phyloP scores from a whole-genome alignment of 345 rosid genomes.

The Hibiscus syriacus region DNA sequence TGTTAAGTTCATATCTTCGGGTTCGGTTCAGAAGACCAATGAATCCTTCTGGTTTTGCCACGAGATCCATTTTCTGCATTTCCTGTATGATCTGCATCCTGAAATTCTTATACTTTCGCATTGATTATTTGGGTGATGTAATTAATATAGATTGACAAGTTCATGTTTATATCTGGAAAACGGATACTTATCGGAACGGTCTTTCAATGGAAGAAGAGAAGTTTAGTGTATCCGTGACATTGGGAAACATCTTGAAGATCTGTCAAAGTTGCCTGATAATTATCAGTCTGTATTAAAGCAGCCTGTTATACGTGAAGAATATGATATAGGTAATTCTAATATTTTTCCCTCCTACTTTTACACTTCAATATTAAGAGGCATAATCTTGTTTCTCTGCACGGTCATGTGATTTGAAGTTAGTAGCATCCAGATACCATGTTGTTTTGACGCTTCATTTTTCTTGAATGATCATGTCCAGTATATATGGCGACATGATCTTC shows the following conservation, averaged over 20 bases:
- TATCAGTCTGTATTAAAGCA: constrained; percentile 66
- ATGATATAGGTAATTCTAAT: constrained; percentile 68
- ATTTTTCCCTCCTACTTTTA: neutral
- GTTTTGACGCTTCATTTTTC: no score
- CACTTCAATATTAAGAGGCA: neutral
- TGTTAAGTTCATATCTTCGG: constrained; percentile 82
- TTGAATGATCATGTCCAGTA: no score
- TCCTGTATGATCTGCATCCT: neutral
- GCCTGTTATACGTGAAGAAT: constrained; percentile 61
- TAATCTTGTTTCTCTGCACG: neutral
- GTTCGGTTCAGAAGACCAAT: constrained; percentile 48
- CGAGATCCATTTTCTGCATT: no score
- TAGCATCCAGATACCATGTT: no score
- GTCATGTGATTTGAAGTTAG: neutral
- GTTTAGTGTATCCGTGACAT: constrained; percentile 49
- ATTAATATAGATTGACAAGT: constrained; percentile 62
- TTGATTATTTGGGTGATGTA: neutral
- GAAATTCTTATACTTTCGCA: neutral
- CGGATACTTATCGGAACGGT: constrained; percentile 34
- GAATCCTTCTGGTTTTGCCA: neutral
- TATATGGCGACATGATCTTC: no score
- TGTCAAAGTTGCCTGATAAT: constrained; percentile 64
- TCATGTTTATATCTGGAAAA: constrained; percentile 52
- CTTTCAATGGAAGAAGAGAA: constrained; percentile 55
- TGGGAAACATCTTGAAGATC: constrained; percentile 56